Conservation (phyloP, 78 protist species). For the Planoprotostelium fungivorum region DNA sequence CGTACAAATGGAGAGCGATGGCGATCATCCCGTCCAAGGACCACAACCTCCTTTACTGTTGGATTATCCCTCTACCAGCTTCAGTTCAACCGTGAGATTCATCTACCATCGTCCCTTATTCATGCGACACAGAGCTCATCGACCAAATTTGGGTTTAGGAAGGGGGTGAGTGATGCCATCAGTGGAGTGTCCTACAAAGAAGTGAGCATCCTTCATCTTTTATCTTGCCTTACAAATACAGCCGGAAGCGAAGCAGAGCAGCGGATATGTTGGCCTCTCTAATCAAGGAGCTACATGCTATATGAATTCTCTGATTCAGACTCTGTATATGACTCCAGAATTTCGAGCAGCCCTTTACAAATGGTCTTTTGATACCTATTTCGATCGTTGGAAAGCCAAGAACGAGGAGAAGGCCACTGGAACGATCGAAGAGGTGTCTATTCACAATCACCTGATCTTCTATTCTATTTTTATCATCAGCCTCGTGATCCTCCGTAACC, state of each 20-base stretch:
- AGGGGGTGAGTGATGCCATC: no score
- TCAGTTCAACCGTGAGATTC: no score
- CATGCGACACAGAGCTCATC: no score
- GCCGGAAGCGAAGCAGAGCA: neutral
- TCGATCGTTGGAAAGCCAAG: neutral
- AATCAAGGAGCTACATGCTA: constrained; percentile 73
- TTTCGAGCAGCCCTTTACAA: constrained; percentile 26
- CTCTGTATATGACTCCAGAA: constrained; percentile 64
- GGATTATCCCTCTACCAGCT: no score
- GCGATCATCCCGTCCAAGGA: no score
- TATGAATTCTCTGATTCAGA: constrained; percentile 74
- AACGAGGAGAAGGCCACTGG: neutral
- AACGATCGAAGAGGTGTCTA: neutral
- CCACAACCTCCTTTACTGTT: no score
- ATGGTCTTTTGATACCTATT: neutral
- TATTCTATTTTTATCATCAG: neutral
- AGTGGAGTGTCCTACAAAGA: no score
- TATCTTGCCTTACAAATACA: no score
- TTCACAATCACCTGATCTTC: neutral
- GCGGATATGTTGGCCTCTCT: constrained; percentile 15
- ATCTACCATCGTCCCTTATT: no score
- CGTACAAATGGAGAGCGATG: no score
- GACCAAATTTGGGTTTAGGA: no score
- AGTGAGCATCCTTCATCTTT: no score
- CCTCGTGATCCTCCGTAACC: constrained; percentile 39